Evolutionary conservation across 345 rosid species (phyloP), one percentile per base, ranked within the genome.

Genomic region (Moricandia moricandioides): DNA sequence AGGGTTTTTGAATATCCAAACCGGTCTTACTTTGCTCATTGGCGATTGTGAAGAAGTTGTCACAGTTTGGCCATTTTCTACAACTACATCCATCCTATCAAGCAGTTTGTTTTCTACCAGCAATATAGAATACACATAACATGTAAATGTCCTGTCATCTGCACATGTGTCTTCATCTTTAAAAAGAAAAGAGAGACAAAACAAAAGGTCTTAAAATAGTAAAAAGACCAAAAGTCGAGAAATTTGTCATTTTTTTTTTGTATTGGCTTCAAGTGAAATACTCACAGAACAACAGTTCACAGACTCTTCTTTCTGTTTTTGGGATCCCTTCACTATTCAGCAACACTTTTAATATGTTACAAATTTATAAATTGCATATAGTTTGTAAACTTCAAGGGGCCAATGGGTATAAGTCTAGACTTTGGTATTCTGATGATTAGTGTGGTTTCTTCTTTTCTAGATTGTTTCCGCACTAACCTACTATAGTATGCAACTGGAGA

Each of bases 251-350:
- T 5, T 70, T 65, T 76, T 52, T 76, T 80, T 83, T 8, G 58
- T 54, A 54, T 86, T 85, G 75, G 58, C 58, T 21, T 88, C 76
- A 73, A 77, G 84, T 84, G 86, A 83, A 86, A 88, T 91, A 88
- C 85, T 86, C 83, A 90, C 79, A 87, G 80, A 80, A 73, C 71
- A 67, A 85, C 51, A 37, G 9, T 55, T 54, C 57, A 27, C 56
- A 71, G 14, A 4, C 86, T 81, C 83, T 18, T 82, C 71, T 76
- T 79, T 86, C 79, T n/a, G n/a, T n/a, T n/a, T 9, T 45, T 13
- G 90, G 88, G 90, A 85, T 83, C 81, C 87, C 78, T 81, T 74
- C 83, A 79, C 85, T 83, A 24, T 59, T 61, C 68, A 61, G 24
- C 35, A 61, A 45, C 59, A 31, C 57, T 61, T 71, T 21, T 7